phyloP scores from a whole-genome alignment of 805 yeast species.

The Barnettozyma vustinii region DNA sequence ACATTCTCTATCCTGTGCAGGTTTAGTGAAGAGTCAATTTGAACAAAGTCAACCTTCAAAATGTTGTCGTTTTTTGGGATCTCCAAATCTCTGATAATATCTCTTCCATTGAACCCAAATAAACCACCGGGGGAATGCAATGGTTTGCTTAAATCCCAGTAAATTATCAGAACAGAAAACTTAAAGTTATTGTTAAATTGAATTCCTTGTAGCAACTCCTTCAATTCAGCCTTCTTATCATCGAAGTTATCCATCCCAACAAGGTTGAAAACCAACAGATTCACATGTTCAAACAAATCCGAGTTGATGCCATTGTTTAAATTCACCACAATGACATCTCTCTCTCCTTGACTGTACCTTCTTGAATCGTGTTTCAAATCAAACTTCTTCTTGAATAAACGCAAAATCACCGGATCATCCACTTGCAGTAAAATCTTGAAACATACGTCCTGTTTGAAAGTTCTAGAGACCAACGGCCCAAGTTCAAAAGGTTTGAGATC shows the following conservation, averaged over 20 bases:
- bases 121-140: neutral
- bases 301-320: conserved; percentile 25
- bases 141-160: conserved; percentile 28
- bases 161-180: conserved; percentile 30
- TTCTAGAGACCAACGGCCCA: conserved; percentile 15
- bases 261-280: conserved; percentile 34
- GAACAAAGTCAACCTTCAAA: conserved; percentile 25
- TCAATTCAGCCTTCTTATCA: conserved; percentile 24
- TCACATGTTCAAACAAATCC: conserved; percentile 24
- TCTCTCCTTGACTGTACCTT: conserved; percentile 1
- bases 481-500: conserved; percentile 23
- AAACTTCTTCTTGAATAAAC: conserved; percentile 31
- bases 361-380: conserved; percentile 11
- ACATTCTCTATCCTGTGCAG: conserved; percentile 17
- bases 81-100: conserved; percentile 28
- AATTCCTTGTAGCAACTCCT: conserved; percentile 31
- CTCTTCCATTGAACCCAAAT: conserved; percentile 20
- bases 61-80: conserved; percentile 25
- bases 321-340: conserved; percentile 16
- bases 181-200: conserved; percentile 30
- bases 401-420: conserved; percentile 27
- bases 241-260: conserved; percentile 30
- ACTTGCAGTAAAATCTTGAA: conserved; percentile 15
- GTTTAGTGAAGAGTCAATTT: conserved; percentile 27
- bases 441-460: neutral